These are phyloP conservation scores for Chlorella sorokiniana DNA, from an alignment of 139 green algal species.

Conservation along the genomic window DNA sequence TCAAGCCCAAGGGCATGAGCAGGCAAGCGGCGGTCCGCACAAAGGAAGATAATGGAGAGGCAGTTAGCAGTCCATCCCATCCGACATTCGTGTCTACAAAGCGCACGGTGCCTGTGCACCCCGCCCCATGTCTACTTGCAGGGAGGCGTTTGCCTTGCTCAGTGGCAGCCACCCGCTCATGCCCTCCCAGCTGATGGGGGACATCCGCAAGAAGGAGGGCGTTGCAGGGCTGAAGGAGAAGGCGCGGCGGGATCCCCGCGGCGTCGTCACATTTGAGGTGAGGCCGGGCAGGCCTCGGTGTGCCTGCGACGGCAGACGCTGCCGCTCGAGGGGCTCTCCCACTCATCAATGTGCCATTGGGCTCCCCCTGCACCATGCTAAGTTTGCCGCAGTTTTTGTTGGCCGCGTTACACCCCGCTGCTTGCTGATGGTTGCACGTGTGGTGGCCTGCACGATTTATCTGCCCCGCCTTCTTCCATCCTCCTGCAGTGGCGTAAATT, in stretches of 20 bases:
- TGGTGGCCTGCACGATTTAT: neutral
- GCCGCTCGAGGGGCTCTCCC: too few species aligned
- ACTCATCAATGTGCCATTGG: too few species aligned
- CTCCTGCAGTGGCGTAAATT: conserved; percentile 64
- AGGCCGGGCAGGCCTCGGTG: neutral
- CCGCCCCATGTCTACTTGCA: too few species aligned
- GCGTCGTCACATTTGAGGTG: conserved; percentile 19
- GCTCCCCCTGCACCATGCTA: too few species aligned
- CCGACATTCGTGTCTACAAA: too few species aligned
- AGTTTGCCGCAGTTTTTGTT: too few species aligned
- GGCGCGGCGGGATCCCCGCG: conserved; percentile 41
- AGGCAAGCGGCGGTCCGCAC: neutral
- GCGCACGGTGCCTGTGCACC: too few species aligned
- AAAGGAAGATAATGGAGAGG: too few species aligned
- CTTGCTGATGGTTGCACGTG: too few species aligned
- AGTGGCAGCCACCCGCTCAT: conserved; percentile 83
- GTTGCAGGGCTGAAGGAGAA: conserved; percentile 60
- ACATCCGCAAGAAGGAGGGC: conserved; percentile 54
- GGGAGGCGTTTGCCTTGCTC: conserved; percentile 90
- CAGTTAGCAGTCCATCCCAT: too few species aligned
- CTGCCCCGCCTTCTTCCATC: neutral
- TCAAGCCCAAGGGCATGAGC: conserved; percentile 82
- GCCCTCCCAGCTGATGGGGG: conserved; percentile 66
- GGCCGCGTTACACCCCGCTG: too few species aligned
- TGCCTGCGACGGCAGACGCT: too few species aligned